Evolutionary conservation across 768 basidiomycete genomes (phyloP), one percentile per base, ranked within the genome.

Genomic region (Termitomyces sp.): DNA sequence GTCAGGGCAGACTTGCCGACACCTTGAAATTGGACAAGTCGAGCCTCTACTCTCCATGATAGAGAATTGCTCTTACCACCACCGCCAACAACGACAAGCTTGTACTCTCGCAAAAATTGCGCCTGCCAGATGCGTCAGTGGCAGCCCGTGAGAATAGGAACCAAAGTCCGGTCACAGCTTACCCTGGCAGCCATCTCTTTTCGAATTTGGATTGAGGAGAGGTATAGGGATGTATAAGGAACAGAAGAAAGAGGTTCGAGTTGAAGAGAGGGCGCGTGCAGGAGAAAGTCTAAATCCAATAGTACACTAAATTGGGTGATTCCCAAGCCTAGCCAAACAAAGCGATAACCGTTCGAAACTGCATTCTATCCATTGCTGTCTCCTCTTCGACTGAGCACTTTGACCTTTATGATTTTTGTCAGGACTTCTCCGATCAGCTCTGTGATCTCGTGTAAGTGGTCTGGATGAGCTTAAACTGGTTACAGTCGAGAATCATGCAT

Each of bases 1-100:
- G 96, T 98, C 75, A 97, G 73, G 27, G 93, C 94, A 54, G 93
- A 95, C 81, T 98, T 78, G 61, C 77, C 75, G 57, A 77, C 75
- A 74, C 81, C 81, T 82, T 46, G 6, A 33, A n/a, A 49, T 31
- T 27, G 60, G 37, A 9, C 9, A 18, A 37, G 54, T 52, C 50
- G 52, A 57, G 49, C 51, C 47, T 24, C 52, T 36, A 27, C 41
- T 45, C 39, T 49, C 12, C 36, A 42, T 18, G 18, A 13, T 27
- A 54, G 57, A 56, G 34, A 33, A n/a, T 9, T 44, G 63, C 55
- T 73, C 83, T 68, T 55, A 90, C 95, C 95, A 84, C 95, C 96
- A 70, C 96, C 96, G 51, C 96, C 96, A 61, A 98, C 96, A 63
- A 98, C 96, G 63, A 98, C 96, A 60, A 98, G 87, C 80, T 98